These are phyloP conservation scores for Amanita muscaria DNA, from an alignment of 768 basidiomycete species.

Conservation along the genomic window DNA sequence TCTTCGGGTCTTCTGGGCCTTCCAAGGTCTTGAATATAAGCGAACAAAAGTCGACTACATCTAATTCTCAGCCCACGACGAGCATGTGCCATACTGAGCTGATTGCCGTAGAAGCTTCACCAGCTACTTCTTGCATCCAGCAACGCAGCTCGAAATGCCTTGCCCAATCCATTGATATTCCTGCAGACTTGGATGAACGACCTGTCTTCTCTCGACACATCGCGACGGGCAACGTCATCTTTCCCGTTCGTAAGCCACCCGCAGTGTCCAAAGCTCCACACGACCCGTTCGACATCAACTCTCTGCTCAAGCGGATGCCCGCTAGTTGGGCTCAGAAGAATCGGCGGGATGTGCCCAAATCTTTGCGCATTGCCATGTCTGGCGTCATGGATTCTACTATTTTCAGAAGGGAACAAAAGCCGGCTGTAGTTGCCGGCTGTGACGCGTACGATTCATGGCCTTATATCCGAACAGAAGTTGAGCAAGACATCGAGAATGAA, in stretches of 20 bases:
- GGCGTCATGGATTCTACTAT: not conserved
- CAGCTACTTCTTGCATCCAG: too few relatives aligned
- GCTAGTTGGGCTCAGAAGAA: not conserved
- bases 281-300: not conserved
- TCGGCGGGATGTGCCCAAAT: not conserved
- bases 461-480: not conserved
- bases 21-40: too few relatives aligned
- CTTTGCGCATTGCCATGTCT: not conserved
- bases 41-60: too few relatives aligned
- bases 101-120: too few relatives aligned
- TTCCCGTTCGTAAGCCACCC: not conserved
- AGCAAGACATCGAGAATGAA: not conserved
- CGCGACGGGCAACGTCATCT: not conserved
- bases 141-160: not conserved
- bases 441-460: constrained; percentile 1
- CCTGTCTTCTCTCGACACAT: not conserved
- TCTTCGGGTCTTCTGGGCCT: too few relatives aligned
- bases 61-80: too few relatives aligned
- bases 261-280: not conserved
- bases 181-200: not conserved
- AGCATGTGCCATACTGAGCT: too few relatives aligned
- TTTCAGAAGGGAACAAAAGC: not conserved
- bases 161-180: not conserved
- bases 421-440: not conserved
- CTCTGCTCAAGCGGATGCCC: not conserved